Evolutionary conservation across 306 rosid genomes (phyloP), one percentile per base, ranked within the genome.

Genomic region (Clitoria ternatea): DNA sequence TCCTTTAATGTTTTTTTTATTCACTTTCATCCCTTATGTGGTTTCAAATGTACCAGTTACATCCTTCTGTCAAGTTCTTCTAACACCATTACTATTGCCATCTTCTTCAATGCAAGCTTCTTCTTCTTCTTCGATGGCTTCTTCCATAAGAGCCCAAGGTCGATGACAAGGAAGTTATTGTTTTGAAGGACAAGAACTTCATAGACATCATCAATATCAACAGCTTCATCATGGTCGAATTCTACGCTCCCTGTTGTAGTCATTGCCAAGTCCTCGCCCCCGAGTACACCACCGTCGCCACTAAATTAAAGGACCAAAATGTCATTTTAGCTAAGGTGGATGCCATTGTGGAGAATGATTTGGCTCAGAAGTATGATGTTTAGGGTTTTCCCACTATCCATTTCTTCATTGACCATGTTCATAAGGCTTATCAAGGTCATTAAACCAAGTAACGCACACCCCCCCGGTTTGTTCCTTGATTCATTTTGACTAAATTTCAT

Each of bases 181-280:
- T 95, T 53, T 82, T 95, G 89, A 95, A 86, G 77, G 97, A 81
- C 1, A 77, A 77, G 20, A 95, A 95, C 60, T 95, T 95, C 87
- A 87, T 72, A 53, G 90, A 81, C 19, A 77, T 79, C 35, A 22
- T 91, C 6, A 82, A 83, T 79, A 87, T 75, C 7, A 87, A 89
- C 29, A 81, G 70, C 39, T 91, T 77, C 72, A 96, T 95, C 0
- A 61, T 95, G 96, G 99, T 95, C 9, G 97, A 95, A 73, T 95
- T 95, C 83, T 95, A 95, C 61, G 99, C 99, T 11, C 96, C 99
- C 3, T 95, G 99, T 97, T 95, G 99, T 45, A 97, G 97, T 6
- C 99, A 95, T 76, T 91, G 99, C 75, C 96, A 95, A 77, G 96
- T 97, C 4, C 48, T 95, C 76, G 91, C 96, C 2, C 99, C 99